Conservation (phyloP, 495 filamentous ascomycete species). For the Trichoderma parareesei region DNA sequence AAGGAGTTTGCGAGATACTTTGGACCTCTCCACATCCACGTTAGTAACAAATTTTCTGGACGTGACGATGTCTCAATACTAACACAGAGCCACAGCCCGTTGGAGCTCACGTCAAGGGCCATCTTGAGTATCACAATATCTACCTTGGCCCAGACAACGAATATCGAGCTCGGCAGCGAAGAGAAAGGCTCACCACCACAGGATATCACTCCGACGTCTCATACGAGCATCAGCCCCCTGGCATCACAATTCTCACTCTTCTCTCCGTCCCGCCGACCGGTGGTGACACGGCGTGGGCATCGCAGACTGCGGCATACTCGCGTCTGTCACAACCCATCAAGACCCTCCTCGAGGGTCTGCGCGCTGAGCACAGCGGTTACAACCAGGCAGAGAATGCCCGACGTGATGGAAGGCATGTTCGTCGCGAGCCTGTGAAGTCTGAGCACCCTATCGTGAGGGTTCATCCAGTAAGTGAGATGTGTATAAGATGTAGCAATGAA, state of each 20-base stretch:
- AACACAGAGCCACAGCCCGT: conserved; percentile 23
- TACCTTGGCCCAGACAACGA: conserved; percentile 42
- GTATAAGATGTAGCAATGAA: not conserved
- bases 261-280: conserved; percentile 64
- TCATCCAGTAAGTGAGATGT: conserved; percentile 40
- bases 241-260: conserved; percentile 64
- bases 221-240: conserved; percentile 71
- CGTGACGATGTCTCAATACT: not conserved
- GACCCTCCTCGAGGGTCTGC: conserved; percentile 60
- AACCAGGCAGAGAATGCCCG: conserved; percentile 60
- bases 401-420: conserved; percentile 52
- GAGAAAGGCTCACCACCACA: conserved; percentile 39
- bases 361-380: conserved; percentile 62
- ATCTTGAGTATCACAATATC: conserved; percentile 39
- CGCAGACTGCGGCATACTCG: conserved; percentile 67
- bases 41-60: conserved; percentile 15
- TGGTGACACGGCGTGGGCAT: conserved; percentile 70
- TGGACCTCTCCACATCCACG: conserved; percentile 57
- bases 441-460: conserved; percentile 66
- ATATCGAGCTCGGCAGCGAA: conserved; percentile 33
- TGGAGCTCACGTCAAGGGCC: conserved; percentile 35
- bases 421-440: conserved; percentile 56
- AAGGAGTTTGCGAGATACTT: conserved; percentile 58
- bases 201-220: conserved; percentile 46
- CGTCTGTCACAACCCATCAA: conserved; percentile 60